These are phyloP conservation scores for Tulasnella sp. DNA, from an alignment of 768 basidiomycete genomes.

Conservation along the genomic window DNA sequence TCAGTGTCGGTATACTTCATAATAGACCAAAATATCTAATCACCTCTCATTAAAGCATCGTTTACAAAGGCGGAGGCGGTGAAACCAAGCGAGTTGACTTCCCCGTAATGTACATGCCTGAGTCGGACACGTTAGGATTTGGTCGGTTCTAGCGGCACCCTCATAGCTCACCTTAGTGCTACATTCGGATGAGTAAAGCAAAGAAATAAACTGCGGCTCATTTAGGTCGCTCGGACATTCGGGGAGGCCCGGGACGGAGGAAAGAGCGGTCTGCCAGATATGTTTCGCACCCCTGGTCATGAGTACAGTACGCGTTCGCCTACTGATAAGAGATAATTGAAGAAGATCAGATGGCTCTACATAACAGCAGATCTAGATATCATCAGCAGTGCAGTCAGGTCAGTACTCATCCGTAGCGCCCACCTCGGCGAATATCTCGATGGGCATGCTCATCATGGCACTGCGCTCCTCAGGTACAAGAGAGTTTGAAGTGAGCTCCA, in stretches of 20 bases:
- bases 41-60: not conserved
- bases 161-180: not conserved
- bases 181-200: not conserved
- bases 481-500: too few species aligned
- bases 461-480: constrained; percentile 12
- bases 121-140: not conserved
- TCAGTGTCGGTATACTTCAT: not conserved
- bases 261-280: constrained; percentile 4
- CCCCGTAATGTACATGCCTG: not conserved
- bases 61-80: not conserved
- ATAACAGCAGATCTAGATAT: not conserved
- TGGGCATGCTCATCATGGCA: constrained; percentile 13
- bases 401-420: not conserved
- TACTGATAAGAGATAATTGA: not conserved
- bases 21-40: not conserved
- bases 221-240: constrained; percentile 8
- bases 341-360: constrained; percentile 2
- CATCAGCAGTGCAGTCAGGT: not conserved
- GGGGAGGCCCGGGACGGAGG: not conserved
- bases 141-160: too few species aligned
- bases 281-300: not conserved
- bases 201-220: constrained; percentile 6
- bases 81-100: not conserved
- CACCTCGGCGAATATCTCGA: constrained; percentile 15
- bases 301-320: not conserved